Evolutionary conservation across 2,329 filamentous ascomycete species (phyloP).

Genomic region (Hysterium pulicare): DNA sequence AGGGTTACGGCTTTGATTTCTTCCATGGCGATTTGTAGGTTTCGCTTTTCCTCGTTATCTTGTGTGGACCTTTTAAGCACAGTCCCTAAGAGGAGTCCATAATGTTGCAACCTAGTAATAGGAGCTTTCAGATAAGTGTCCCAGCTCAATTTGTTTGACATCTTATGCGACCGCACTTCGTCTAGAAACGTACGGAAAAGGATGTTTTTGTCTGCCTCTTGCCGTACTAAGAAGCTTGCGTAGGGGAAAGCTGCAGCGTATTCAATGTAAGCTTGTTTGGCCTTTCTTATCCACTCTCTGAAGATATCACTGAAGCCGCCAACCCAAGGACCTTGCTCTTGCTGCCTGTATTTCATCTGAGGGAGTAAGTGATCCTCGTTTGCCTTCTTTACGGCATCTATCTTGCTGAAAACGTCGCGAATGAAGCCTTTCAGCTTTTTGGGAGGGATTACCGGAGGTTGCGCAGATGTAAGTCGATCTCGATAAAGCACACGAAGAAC

Average conservation of each 20-base stretch:
- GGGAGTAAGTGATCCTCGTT: slow-evolving; percentile 91
- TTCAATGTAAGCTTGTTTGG: slow-evolving; percentile 81
- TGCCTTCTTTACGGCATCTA: slow-evolving; percentile 81
- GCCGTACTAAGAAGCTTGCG: slow-evolving; percentile 77
- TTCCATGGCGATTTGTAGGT: slow-evolving; percentile 77
- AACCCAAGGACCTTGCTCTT: slow-evolving; percentile 94
- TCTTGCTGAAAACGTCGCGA: slow-evolving; percentile 81
- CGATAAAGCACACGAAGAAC: slow-evolving; percentile 82
- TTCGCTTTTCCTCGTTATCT: slow-evolving; percentile 86
- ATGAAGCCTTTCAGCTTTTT: slow-evolving; percentile 78
- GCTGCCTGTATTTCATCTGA: slow-evolving; percentile 93
- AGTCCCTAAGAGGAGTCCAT: slow-evolving; percentile 76
- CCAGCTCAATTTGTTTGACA: slow-evolving; percentile 83
- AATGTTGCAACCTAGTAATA: slow-evolving; percentile 88
- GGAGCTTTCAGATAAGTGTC: slow-evolving; percentile 92
- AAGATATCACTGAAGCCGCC: slow-evolving; percentile 95
- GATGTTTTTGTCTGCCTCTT: slow-evolving; percentile 79
- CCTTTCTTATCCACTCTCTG: slow-evolving; percentile 96
- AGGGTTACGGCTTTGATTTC: slow-evolving; percentile 87
- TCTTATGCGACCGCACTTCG: slow-evolving; percentile 70
- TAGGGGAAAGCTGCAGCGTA: slow-evolving; percentile 86
- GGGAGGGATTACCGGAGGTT: slow-evolving; percentile 77
- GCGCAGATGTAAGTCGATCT: slow-evolving; percentile 68
- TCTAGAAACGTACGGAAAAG: slow-evolving; percentile 85
- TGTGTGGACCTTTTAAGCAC: slow-evolving; percentile 79